Conservation (phyloP, 1,284 basidiomycete genomes). For the Heterobasidion irregulare region DNA sequence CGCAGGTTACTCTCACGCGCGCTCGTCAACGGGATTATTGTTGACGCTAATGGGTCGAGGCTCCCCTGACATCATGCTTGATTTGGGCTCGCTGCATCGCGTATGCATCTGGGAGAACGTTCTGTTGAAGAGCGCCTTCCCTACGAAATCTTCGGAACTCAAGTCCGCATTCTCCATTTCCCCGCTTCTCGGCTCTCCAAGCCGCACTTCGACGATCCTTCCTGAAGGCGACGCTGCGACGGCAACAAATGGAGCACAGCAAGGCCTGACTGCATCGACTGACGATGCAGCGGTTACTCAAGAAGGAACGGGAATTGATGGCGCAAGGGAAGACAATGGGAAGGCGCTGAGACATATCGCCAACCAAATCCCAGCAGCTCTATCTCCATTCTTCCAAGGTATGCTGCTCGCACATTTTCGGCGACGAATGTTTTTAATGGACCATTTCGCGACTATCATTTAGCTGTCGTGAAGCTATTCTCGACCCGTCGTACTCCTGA, state of each 20-base stretch:
- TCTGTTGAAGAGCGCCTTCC: slow-evolving; percentile 56
- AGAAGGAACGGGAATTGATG: slow-evolving; percentile 18
- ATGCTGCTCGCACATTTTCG: slow-evolving; percentile 35
- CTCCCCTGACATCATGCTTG: slow-evolving; percentile 58
- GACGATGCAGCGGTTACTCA: slow-evolving; percentile 2
- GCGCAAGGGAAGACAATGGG: slow-evolving; percentile 57
- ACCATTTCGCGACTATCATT: slow-evolving; percentile 6
- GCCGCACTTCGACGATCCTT: slow-evolving; percentile 22
- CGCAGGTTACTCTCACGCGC: slow-evolving; percentile 78
- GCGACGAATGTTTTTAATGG: neutral
- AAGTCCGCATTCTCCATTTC: slow-evolving; percentile 29
- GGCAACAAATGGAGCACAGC: slow-evolving; percentile 32
- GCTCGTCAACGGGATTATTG: slow-evolving; percentile 70
- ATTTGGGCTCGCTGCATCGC: slow-evolving; percentile 82
- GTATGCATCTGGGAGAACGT: slow-evolving; percentile 84
- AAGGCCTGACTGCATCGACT: slow-evolving; percentile 16
- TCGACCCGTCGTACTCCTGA: slow-evolving; percentile 79
- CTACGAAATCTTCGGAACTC: slow-evolving; percentile 42
- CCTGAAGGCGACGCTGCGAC: slow-evolving; percentile 24
- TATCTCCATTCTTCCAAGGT: slow-evolving; percentile 90
- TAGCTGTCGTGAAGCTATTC: slow-evolving; percentile 85
- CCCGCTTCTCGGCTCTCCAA: slow-evolving; percentile 36
- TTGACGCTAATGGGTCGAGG: slow-evolving; percentile 64
- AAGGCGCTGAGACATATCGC: slow-evolving; percentile 76
- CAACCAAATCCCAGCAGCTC: slow-evolving; percentile 68